A percentile compares a stretch with the other conserved stretches of the same genome.
Evolutionary conservation across 768 basidiomycete genomes (phyloP).

Genomic region (Tricholoma matsutake): DNA sequence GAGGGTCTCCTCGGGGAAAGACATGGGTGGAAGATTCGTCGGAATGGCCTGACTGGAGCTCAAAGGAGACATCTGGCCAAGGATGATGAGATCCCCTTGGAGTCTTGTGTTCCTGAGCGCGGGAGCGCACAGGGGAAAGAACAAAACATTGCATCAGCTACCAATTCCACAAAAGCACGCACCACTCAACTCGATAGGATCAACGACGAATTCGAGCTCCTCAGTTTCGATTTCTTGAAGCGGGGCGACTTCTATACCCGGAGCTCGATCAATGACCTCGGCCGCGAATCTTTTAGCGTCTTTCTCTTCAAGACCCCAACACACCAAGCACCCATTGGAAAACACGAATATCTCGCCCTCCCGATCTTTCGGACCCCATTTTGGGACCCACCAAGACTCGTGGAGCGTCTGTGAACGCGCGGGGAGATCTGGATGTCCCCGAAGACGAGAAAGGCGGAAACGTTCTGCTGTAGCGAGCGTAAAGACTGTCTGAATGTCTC

Average conservation of each 20-base stretch:
- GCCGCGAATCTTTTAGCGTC: constrained; percentile 68
- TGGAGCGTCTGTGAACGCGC: constrained; percentile 57
- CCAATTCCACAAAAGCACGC: constrained; percentile 13
- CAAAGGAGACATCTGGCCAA: constrained; percentile 67
- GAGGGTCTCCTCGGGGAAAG: constrained; percentile 66
- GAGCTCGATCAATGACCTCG: constrained; percentile 53
- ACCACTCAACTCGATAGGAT: constrained; percentile 77
- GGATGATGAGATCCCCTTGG: constrained; percentile 89
- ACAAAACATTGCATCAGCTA: constrained; percentile 12
- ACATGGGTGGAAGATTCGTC: constrained; percentile 45
- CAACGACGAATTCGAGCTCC: constrained; percentile 89
- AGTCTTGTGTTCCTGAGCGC: constrained; percentile 70
- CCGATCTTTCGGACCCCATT: constrained; percentile 53
- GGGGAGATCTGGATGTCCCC: constrained; percentile 48
- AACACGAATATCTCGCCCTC: constrained; percentile 89
- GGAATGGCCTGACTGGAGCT: constrained; percentile 47
- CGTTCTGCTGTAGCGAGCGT: constrained; percentile 87
- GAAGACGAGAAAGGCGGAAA: constrained; percentile 66
- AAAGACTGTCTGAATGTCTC: constrained; percentile 73
- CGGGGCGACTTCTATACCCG: constrained; percentile 59
- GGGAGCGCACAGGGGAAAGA: constrained; percentile 4
- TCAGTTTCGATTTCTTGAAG: constrained; percentile 77
- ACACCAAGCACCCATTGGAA: constrained; percentile 83
- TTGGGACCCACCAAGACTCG: constrained; percentile 78
- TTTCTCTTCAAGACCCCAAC: constrained; percentile 81